phyloP scores from a whole-genome alignment of 2,329 filamentous ascomycete species.

The Xylariaceae sp. region DNA sequence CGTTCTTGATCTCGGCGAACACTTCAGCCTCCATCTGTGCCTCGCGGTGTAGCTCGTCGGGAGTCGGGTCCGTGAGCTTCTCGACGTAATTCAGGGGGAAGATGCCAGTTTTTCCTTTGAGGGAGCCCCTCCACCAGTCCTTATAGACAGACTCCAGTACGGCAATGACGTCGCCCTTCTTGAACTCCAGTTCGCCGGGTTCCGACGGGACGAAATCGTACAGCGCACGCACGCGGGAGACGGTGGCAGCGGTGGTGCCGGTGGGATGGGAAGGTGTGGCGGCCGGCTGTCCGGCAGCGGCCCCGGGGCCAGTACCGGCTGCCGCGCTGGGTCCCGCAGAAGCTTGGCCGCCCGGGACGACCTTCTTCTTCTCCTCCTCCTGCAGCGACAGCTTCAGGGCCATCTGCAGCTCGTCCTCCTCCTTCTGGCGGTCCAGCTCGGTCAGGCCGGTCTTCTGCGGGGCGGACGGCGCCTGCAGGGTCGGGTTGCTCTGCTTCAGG shows the following conservation, averaged over 20 bases:
- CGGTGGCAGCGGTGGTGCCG: constrained; percentile 90
- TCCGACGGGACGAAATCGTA: constrained; percentile 95
- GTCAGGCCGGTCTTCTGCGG: constrained; percentile 90
- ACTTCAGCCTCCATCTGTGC: constrained; percentile 84
- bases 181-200: constrained; percentile 88
- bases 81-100: constrained; percentile 99
- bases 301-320: constrained; percentile 14
- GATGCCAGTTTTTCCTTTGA: constrained; percentile 92
- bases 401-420: constrained; percentile 96
- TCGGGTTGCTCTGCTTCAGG: constrained; percentile 78
- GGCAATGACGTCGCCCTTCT: constrained; percentile 94
- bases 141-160: constrained; percentile 98
- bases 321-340: constrained; percentile 26
- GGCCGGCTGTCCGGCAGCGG: constrained; percentile 28
- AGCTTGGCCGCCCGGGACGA: constrained; percentile 27
- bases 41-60: constrained; percentile 88
- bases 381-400: constrained; percentile 87
- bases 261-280: constrained; percentile 56
- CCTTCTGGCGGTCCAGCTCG: constrained; percentile 81
- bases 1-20: constrained; percentile 57
- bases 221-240: constrained; percentile 85
- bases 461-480: constrained; percentile 83
- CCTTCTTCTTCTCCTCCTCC: constrained; percentile 64
- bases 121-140: constrained; percentile 97
- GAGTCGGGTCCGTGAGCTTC: constrained; percentile 89